Base-by-base conservation (phyloP, 192 early-diverging fungal genomes). In the Mortierella alpina region DNA sequence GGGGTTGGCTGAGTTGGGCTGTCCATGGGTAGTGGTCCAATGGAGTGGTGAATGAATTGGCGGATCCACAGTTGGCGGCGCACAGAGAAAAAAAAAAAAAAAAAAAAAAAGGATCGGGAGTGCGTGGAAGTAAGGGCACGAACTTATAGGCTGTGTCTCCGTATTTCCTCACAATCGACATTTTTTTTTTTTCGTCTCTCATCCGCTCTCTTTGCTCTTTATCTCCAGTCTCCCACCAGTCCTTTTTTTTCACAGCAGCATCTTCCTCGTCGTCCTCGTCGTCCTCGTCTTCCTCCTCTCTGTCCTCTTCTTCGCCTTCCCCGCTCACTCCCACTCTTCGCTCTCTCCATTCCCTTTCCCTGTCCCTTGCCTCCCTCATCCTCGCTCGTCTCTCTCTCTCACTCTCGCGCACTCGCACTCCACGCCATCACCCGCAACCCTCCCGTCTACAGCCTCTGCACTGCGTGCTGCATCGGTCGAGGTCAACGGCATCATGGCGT, bases 401-500 rank as follows among this genome's bases (percentile, higher is more conserved):
- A 10, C 31, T 52, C 20, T 14, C 20, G 15, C 54, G 14, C 18
- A 15, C 15, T 59, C 56, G 23, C 46, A 8, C 7, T 49, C 62
- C 1, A 9, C 41, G 23, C n/a, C 63, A 0, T 6, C 39, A 5
- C 17, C 55, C 22, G 15, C 56, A 42, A n/a, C 22, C 14, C 22
- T 17, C 18, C 15, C 45, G 17, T 44, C 40, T 49, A 42, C 42
- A 4, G 23, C 41, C 47, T 46, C 9, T 45, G 13, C 20, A 62
- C 42, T 61, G 14, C 14, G 14, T 17, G 10, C 59, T 45, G 6
- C 18, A 9, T 17, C 44, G 40, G 23, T 13, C 44, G 23, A 58
- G 31, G 41, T 41, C 56, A 39, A 8, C 23, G 45, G 56, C 64
- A 59, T 48, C 41, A 75, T 75, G 73, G 55, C 72, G 39, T 61